These are phyloP conservation scores for Albifimbria verrucaria DNA, from an alignment of 2,329 filamentous ascomycete species.

Conservation along the genomic window DNA sequence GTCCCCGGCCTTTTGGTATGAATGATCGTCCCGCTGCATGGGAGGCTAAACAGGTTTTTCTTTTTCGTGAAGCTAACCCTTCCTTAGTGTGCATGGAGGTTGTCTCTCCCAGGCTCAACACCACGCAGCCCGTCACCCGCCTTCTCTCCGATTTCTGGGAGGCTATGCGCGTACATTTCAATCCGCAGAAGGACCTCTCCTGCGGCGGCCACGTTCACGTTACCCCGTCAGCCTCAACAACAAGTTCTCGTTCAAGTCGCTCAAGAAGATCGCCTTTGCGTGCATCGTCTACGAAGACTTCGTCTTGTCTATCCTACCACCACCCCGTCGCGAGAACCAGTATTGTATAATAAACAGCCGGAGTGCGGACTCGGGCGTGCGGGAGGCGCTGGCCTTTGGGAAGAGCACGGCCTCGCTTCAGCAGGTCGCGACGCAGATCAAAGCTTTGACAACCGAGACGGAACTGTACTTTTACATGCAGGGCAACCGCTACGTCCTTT, in stretches of 20 bases:
- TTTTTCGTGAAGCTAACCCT: not conserved
- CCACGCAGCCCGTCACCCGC: constrained; percentile 25
- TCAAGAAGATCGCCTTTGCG: constrained; percentile 35
- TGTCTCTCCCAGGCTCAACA: constrained; percentile 35
- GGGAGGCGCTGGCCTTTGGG: constrained; percentile 22
- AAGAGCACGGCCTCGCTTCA: constrained; percentile 21
- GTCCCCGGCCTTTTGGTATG: constrained; percentile 32
- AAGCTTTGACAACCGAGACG: constrained; percentile 18
- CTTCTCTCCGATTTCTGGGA: constrained; percentile 38
- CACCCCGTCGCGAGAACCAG: constrained; percentile 29
- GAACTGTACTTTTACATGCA: constrained; percentile 36
- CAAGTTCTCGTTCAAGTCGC: constrained; percentile 30
- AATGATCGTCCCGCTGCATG: constrained; percentile 2
- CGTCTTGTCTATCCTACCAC: constrained; percentile 27
- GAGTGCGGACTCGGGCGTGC: constrained; percentile 27
- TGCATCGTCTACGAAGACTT: constrained; percentile 31
- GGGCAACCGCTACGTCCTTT: constrained; percentile 34
- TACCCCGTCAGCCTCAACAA: constrained; percentile 29
- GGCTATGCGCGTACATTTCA: constrained; percentile 38
- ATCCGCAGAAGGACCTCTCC: constrained; percentile 28
- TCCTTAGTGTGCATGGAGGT: constrained; percentile 37
- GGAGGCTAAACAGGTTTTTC: not conserved
- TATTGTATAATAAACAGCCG: constrained; percentile 31
- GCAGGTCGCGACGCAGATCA: constrained; percentile 27
- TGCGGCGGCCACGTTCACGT: constrained; percentile 39